Percentiles rank a stretch among this genome's conserved stretches.
Evolutionary conservation across 2,329 filamentous ascomycete genomes (phyloP).

Genomic region (Ophiostoma sp.): DNA sequence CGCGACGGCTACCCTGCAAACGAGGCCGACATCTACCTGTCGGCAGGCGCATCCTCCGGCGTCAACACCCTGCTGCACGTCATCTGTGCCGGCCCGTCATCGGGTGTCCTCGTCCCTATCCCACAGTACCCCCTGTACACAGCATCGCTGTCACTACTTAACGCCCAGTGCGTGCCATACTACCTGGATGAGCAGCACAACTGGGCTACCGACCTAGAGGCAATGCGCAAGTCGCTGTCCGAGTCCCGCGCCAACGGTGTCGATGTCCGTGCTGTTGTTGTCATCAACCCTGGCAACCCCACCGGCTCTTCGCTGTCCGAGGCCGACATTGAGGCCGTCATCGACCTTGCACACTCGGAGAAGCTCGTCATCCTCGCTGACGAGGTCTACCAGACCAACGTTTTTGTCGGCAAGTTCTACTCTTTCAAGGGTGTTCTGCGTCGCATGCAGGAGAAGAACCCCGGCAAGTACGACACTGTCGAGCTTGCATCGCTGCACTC

Average conservation of each 20-base stretch:
- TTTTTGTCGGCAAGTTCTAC: conserved; percentile 89
- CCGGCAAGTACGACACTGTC: conserved; percentile 73
- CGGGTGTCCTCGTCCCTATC: conserved; percentile 87
- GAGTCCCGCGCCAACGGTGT: conserved; percentile 71
- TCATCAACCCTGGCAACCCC: conserved; percentile 98
- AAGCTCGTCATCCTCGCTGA: conserved; percentile 87
- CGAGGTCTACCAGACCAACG: conserved; percentile 98
- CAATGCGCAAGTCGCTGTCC: conserved; percentile 67
- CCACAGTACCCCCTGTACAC: conserved; percentile 98
- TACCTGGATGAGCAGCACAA: conserved; percentile 78
- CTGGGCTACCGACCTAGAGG: conserved; percentile 83
- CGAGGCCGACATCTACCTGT: conserved; percentile 79
- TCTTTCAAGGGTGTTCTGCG: conserved; percentile 90
- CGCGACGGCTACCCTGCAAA: conserved; percentile 85
- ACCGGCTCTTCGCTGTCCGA: conserved; percentile 81
- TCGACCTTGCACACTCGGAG: conserved; percentile 80
- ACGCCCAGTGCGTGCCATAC: conserved; percentile 87
- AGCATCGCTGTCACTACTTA: conserved; percentile 77
- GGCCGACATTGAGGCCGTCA: conserved; percentile 74
- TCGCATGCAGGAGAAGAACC: conserved; percentile 67
- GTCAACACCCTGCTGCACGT: conserved; percentile 90
- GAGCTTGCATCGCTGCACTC: conserved; percentile 91
- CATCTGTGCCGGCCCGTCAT: conserved; percentile 70
- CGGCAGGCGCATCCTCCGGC: conserved; percentile 83
- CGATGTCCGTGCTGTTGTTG: conserved; percentile 86